Conservation (phyloP, 1,284 basidiomycete species). For the Mixia osmundae region DNA sequence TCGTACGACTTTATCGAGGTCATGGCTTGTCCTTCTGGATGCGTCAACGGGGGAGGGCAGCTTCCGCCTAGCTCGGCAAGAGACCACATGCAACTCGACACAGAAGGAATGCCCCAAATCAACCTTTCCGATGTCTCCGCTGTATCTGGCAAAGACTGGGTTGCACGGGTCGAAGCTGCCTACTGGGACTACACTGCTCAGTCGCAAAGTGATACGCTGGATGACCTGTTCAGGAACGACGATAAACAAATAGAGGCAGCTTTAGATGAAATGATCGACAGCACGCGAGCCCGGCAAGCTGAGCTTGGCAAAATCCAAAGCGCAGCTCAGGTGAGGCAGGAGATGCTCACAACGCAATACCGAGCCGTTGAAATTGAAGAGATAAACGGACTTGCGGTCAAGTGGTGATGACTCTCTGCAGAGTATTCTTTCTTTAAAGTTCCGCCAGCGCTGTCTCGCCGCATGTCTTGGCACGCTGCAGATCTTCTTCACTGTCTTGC, state of each 20-base stretch:
- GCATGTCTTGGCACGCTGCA: too few relatives aligned
- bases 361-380: constrained; percentile 70
- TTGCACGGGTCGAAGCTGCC: constrained; percentile 42
- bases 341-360: constrained; percentile 46
- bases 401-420: too few relatives aligned
- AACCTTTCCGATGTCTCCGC: constrained; percentile 20
- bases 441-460: too few relatives aligned
- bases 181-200: constrained; percentile 35
- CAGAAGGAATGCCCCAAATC: constrained; percentile 23
- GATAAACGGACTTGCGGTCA: constrained; percentile 44
- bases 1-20: constrained; percentile 92
- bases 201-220: constrained; percentile 20
- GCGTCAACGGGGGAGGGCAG: constrained; percentile 94
- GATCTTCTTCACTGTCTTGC: too few relatives aligned
- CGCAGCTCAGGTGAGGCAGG: constrained; percentile 1
- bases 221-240: constrained; percentile 31
- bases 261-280: constrained; percentile 10
- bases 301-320: background rate
- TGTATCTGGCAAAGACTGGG: constrained; percentile 57
- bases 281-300: constrained; percentile 14
- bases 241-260: background rate
- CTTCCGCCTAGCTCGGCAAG: too few relatives aligned
- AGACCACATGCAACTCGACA: constrained; percentile 33
- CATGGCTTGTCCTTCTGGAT: constrained; percentile 96
- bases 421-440: too few relatives aligned